These are phyloP conservation scores for Chaetomium fimeti DNA, from an alignment of 495 filamentous ascomycete genomes.

Conservation along the genomic window DNA sequence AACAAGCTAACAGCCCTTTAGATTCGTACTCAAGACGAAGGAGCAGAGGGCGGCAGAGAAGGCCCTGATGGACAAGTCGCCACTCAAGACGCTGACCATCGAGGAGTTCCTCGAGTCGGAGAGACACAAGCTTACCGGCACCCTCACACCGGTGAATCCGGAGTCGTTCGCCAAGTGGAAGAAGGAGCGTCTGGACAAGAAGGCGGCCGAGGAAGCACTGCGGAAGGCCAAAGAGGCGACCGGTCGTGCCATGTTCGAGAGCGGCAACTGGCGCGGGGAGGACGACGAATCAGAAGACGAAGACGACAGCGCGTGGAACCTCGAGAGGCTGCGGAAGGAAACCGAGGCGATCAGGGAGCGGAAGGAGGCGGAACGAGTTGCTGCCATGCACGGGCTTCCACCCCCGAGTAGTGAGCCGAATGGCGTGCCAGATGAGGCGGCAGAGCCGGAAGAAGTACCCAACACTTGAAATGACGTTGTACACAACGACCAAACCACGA, in stretches of 20 bases:
- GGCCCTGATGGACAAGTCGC: slow-evolving; percentile 94
- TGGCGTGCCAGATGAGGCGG: slow-evolving; percentile 8
- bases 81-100: slow-evolving; percentile 87
- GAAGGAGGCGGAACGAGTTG: slow-evolving; percentile 60
- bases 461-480: slow-evolving; percentile 30
- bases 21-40: slow-evolving; percentile 95
- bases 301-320: slow-evolving; percentile 69
- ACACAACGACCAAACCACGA: slow-evolving; percentile 17
- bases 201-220: slow-evolving; percentile 85
- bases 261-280: slow-evolving; percentile 81
- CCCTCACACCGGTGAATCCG: slow-evolving; percentile 84
- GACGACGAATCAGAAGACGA: slow-evolving; percentile 59
- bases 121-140: slow-evolving; percentile 87
- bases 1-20: slow-evolving; percentile 42
- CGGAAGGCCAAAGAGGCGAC: slow-evolving; percentile 90
- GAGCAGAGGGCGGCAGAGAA: slow-evolving; percentile 96
- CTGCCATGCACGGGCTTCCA: slow-evolving; percentile 32
- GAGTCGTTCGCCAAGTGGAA: slow-evolving; percentile 96
- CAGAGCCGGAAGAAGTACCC: slow-evolving; percentile 25
- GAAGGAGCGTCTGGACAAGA: slow-evolving; percentile 89
- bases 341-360: slow-evolving; percentile 63
- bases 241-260: slow-evolving; percentile 90
- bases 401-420: slow-evolving; percentile 12
- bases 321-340: slow-evolving; percentile 70
- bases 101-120: slow-evolving; percentile 97